A percentile compares a stretch with the other conserved stretches of the same genome.
phyloP scores from a whole-genome alignment of 331 rosid species.

The Erythrophleum ivorense region DNA sequence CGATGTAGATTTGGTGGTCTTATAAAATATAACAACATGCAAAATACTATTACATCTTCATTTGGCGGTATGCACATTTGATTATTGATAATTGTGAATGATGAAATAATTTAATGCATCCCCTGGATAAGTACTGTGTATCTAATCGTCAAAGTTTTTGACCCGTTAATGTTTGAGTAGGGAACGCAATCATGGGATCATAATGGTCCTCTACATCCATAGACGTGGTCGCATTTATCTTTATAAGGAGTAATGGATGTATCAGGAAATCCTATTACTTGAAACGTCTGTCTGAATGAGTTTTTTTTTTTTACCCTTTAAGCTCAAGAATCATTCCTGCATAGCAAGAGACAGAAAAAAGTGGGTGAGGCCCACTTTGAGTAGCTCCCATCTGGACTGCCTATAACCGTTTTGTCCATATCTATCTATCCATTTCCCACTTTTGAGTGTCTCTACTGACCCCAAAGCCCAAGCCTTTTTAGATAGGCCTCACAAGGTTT shows the following conservation, averaged over 20 bases:
- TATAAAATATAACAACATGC: too few relatives aligned
- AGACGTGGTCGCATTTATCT: too few relatives aligned
- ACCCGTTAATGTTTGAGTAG: background rate
- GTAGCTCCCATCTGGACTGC: background rate
- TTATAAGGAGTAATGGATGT: too few relatives aligned
- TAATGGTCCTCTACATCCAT: constrained; percentile 1
- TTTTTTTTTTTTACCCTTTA: too few relatives aligned
- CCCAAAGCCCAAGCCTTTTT: background rate
- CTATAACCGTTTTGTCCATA: background rate
- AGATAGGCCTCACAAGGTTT: background rate
- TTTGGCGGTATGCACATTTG: constrained; percentile 11
- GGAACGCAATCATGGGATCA: background rate
- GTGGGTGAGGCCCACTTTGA: background rate
- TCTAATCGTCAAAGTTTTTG: background rate
- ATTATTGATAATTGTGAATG: background rate
- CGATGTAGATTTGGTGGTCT: constrained; percentile 32
- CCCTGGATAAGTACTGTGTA: constrained; percentile 32
- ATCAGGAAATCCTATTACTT: too few relatives aligned
- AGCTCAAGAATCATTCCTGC: too few relatives aligned
- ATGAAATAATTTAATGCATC: constrained; percentile 26
- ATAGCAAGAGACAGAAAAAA: too few relatives aligned
- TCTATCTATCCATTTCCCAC: background rate
- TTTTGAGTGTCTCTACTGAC: background rate
- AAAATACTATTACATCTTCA: too few relatives aligned
- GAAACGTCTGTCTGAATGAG: too few relatives aligned